Conservation (phyloP, 331 rosid species). For the Spiraea crenata region DNA sequence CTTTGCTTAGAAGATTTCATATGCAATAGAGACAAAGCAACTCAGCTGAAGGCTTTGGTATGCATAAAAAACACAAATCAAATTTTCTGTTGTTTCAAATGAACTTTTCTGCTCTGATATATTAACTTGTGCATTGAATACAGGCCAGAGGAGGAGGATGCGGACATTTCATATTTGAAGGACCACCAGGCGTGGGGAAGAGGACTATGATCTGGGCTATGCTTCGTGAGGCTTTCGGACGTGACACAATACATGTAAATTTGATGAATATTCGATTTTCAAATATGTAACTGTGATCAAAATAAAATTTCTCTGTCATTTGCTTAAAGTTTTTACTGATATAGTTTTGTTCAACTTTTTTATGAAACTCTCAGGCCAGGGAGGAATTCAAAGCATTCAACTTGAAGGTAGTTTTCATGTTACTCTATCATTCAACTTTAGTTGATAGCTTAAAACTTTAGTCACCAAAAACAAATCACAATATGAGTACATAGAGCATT, state of each 20-base stretch:
- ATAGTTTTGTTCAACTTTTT: neutral
- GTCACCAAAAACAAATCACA: too few species aligned
- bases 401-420: conserved; percentile 28
- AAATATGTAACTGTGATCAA: too few species aligned
- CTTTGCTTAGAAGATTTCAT: conserved; percentile 56
- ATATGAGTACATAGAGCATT: too few species aligned
- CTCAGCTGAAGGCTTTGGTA: conserved; percentile 49
- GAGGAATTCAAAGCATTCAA: conserved; percentile 33
- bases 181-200: conserved; percentile 76
- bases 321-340: neutral
- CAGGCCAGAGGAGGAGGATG: conserved; percentile 48
- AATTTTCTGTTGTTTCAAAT: neutral
- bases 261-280: neutral
- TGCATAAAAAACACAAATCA: neutral
- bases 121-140: neutral
- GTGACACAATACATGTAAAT: conserved; percentile 44
- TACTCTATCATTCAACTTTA: neutral
- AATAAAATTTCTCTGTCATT: neutral
- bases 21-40: conserved; percentile 56
- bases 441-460: too few species aligned
- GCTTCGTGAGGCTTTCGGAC: conserved; percentile 69
- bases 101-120: neutral
- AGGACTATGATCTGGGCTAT: conserved; percentile 79
- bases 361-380: conserved; percentile 18
- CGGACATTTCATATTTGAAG: conserved; percentile 74